Base-by-base conservation (phyloP, 2,329 filamentous ascomycete species). In the Calonectria naviculata region DNA sequence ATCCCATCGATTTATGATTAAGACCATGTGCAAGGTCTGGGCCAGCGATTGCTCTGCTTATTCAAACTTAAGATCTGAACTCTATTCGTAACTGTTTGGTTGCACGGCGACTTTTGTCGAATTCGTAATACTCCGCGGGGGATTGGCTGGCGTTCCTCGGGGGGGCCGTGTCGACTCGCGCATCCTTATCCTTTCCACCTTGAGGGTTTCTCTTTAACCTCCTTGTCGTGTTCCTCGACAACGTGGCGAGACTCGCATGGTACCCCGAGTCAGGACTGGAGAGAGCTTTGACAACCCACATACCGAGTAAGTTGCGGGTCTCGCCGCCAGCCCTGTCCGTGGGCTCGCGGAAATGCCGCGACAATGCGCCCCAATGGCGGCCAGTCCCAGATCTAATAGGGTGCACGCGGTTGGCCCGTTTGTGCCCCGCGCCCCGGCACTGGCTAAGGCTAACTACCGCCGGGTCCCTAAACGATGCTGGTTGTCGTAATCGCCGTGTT, bases 401-500 rank as follows among this genome's bases (percentile, higher is more conserved):
- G 19, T 15, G 21, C 52, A 58, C 52, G 52, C 31, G 52, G 52
- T 58, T 58, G 52, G 52, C 38, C 34, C n/a, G 52, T 17, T 38
- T 38, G 52, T 17, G 29, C n/a, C 21, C 29, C 49, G 8, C 13
- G 19, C 29, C 3, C n/a, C 34, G 34, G 52, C 34, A 58, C 19
- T 58, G 21, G 31, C 19, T 38, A 36, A 58, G 31, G 31, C 52
- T 58, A 58, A 58, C 21, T 58, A 10, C 52, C 21, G 34, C 21
- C 21, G 9, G 31, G 12, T 10, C n/a, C n/a, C 24, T 15, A 26
- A 58, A 63, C 9, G 10, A n/a, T 31, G 24, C 24, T 38, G 46
- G 52, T 36, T 28, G 47, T 42, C 67, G 67, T 68, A 62, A 68
- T 46, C 60, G 44, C 38, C 47, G 38, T 56, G 66, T 68, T 68